phyloP scores from a whole-genome alignment of 2,329 filamentous ascomycete genomes.

The Colletotrichum sansevieriae region DNA sequence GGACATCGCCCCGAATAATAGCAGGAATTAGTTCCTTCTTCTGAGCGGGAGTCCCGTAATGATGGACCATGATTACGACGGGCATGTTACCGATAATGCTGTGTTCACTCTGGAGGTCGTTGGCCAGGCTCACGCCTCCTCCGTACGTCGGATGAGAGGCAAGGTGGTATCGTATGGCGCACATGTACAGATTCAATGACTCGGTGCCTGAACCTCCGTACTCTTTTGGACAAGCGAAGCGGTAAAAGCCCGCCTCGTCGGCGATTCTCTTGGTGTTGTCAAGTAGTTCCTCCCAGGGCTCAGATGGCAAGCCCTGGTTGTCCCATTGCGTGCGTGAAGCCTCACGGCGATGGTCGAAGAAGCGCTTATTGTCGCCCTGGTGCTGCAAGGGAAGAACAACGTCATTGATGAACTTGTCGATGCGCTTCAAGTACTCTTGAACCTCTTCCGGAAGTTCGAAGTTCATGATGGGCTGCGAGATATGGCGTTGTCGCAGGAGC shows the following conservation, averaged over 20 bases:
- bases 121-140: not conserved
- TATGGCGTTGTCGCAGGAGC: too few species aligned
- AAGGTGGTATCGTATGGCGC: not conserved
- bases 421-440: not conserved
- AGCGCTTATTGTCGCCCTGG: not conserved
- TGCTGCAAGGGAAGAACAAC: not conserved
- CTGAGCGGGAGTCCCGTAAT: not conserved
- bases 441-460: slow-evolving; percentile 2
- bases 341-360: slow-evolving; percentile 3
- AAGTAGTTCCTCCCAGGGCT: not conserved
- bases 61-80: not conserved
- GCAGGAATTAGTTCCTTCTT: slow-evolving; percentile 7
- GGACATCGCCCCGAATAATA: not conserved
- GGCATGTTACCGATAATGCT: slow-evolving; percentile 2
- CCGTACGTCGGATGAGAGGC: not conserved
- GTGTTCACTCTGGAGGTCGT: slow-evolving; percentile 4
- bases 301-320: slow-evolving; percentile 2
- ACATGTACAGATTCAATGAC: not conserved
- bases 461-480: not conserved
- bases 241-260: not conserved
- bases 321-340: slow-evolving; percentile 8
- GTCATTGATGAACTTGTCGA: not conserved
- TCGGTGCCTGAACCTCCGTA: not conserved
- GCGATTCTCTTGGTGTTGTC: not conserved
- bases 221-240: slow-evolving; percentile 3